Evolutionary conservation across 2,329 filamentous ascomycete species (phyloP).

Genomic region (Dothideomycetidae sp.): DNA sequence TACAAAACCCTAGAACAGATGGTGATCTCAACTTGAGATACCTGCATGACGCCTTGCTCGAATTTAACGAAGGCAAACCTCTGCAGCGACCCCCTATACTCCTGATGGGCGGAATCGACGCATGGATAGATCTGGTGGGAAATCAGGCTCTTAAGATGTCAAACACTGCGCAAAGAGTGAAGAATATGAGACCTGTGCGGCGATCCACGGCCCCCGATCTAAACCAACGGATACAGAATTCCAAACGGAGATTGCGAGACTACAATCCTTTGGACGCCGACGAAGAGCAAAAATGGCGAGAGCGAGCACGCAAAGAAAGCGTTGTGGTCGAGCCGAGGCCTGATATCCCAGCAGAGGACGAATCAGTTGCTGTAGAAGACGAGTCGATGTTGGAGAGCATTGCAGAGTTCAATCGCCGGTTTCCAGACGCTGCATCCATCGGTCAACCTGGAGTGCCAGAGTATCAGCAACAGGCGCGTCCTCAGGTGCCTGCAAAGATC

Average conservation of each 20-base stretch:
- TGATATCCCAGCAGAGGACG: slow-evolving; percentile 21
- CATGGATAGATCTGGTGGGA: slow-evolving; percentile 77
- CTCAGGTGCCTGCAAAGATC: slow-evolving; percentile 20
- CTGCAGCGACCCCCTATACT: slow-evolving; percentile 62
- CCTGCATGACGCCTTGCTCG: slow-evolving; percentile 63
- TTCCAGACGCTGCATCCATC: slow-evolving; percentile 53
- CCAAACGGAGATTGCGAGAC: slow-evolving; percentile 42
- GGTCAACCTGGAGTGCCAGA: slow-evolving; percentile 21
- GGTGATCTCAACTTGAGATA: slow-evolving; percentile 45
- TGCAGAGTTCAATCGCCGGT: slow-evolving; percentile 73
- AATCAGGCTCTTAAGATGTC: slow-evolving; percentile 46
- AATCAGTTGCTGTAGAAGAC: slow-evolving; percentile 22
- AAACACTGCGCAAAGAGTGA: slow-evolving; percentile 38
- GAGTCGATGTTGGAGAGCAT: slow-evolving; percentile 50
- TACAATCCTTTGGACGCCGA: slow-evolving; percentile 63
- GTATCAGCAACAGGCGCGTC: slow-evolving; percentile 22
- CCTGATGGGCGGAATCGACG: slow-evolving; percentile 66
- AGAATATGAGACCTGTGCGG: slow-evolving; percentile 35
- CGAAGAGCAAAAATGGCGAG: slow-evolving; percentile 69
- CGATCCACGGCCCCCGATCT: slow-evolving; percentile 37
- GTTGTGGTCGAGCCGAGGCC: slow-evolving; percentile 28
- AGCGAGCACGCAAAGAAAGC: slow-evolving; percentile 55
- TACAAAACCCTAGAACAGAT: slow-evolving; percentile 31
- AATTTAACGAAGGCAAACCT: slow-evolving; percentile 69
- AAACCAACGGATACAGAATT: slow-evolving; percentile 34